Evolutionary conservation across 805 yeast genomes (phyloP).

Genomic region (Blastobotrys robertii): DNA sequence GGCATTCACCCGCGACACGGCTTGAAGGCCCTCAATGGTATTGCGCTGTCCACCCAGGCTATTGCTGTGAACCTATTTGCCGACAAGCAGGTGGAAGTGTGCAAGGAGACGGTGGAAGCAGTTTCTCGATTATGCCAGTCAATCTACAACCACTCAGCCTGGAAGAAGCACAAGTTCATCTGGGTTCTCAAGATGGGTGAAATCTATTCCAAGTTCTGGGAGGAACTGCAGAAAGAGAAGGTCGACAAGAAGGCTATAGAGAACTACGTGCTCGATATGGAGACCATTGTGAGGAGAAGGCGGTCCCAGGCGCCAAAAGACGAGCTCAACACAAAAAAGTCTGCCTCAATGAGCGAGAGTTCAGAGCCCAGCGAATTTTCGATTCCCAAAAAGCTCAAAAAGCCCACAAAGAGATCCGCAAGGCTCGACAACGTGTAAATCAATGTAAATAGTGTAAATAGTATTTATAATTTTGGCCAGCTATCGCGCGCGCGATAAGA

Average conservation of each 20-base stretch:
- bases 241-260: neutral
- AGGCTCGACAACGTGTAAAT: neutral
- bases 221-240: neutral
- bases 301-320: neutral
- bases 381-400: neutral
- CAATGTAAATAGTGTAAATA: slow-evolving; percentile 1
- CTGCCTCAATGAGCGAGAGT: neutral
- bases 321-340: neutral
- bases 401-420: neutral
- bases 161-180: slow-evolving; percentile 7
- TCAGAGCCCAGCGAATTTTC: neutral
- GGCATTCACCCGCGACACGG: slow-evolving; percentile 6
- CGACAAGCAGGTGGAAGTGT: neutral
- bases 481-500: too few species aligned
- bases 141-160: slow-evolving; percentile 4
- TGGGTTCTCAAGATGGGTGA: slow-evolving; percentile 5
- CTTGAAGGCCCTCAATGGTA: slow-evolving; percentile 3
- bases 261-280: slow-evolving; percentile 2
- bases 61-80: slow-evolving; percentile 1
- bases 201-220: slow-evolving; percentile 1
- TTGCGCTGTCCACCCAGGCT: slow-evolving; percentile 6
- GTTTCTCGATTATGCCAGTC: neutral
- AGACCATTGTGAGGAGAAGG: slow-evolving; percentile 1
- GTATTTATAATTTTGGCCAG: neutral
- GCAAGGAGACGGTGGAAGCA: slow-evolving; percentile 1